Base-by-base conservation (phyloP, 805 yeast genomes). In the Schizosaccharomyces octosporus region DNA sequence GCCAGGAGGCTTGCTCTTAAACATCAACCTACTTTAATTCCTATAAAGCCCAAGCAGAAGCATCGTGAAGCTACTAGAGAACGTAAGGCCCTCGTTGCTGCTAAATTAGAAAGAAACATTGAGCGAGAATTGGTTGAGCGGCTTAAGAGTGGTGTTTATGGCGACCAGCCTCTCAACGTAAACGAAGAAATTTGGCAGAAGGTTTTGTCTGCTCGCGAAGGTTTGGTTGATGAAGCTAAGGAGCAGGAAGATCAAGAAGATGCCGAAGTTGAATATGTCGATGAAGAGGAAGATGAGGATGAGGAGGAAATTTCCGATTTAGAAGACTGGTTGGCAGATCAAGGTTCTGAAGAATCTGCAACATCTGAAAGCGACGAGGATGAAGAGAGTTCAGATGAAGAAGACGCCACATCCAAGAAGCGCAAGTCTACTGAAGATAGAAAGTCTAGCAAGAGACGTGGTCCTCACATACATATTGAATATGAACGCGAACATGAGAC, bases 91-190 rank as follows among this genome's bases (percentile, higher is more conserved):
- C 76, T 93, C 64, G 87, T 87, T 29, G 97, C 98, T 48, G 98
- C 98, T 31, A 86, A 85, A 76, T 87, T 93, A 66, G 98, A 93
- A 71, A 87, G 87, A 74, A 88, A 95, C 15, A 93, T 93, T 67
- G 98, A 93, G 73, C 87, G 87, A 74, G 98, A 93, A 24, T 45
- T 93, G 66, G 77, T 93, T 69, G 96, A 89, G 62, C 82, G 98
- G 73, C 79, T 93, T 69, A 93, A 93, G 81, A 82, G 90, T 69
- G 98, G 98, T 64, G 97, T 97, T 1, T 93, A 93, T 70, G 98
- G 98, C 66, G 97, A 93, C 70, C 87, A 90, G 72, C 98, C 98
- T 62, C 77, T 93, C 70, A 93, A 93, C 69, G 97, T 93, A 45
- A 97, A 93, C 68, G 96, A 90, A 69, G 83, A 83, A 73, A 81